phyloP scores from a whole-genome alignment of 768 basidiomycete genomes.

The Boletus rufocinnamomeus region DNA sequence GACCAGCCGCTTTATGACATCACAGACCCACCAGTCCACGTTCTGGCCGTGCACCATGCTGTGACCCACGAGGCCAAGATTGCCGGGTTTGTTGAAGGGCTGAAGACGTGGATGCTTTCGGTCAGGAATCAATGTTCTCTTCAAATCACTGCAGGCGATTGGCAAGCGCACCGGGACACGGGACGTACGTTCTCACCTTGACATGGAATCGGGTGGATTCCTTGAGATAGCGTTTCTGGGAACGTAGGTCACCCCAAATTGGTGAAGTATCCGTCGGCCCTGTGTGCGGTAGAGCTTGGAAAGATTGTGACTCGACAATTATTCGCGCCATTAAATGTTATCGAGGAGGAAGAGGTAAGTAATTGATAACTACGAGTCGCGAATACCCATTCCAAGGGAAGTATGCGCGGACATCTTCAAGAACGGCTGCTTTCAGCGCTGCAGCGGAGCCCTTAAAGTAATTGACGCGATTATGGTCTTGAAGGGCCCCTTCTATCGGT shows the following conservation, averaged over 20 bases:
- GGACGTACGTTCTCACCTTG: slow-evolving; percentile 40
- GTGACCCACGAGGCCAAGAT: neutral
- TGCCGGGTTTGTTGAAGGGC: neutral
- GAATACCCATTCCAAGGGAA: slow-evolving; percentile 64
- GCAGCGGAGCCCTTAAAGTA: slow-evolving; percentile 64
- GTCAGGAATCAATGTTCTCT: slow-evolving; percentile 27
- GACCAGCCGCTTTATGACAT: neutral
- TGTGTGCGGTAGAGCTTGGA: neutral
- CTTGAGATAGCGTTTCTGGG: slow-evolving; percentile 66
- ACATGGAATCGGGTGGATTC: slow-evolving; percentile 58
- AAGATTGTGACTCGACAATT: neutral
- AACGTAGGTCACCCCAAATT: slow-evolving; percentile 72
- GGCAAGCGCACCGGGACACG: neutral
- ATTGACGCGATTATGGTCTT: slow-evolving; percentile 63
- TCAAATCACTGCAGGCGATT: slow-evolving; percentile 31
- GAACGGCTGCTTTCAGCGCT: slow-evolving; percentile 56
- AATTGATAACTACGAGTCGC: neutral
- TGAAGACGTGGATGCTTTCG: neutral
- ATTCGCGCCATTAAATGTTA: slow-evolving; percentile 45
- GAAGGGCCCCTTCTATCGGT: slow-evolving; percentile 52
- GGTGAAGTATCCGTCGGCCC: slow-evolving; percentile 68
- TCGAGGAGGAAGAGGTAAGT: slow-evolving; percentile 40
- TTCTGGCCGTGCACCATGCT: slow-evolving; percentile 1
- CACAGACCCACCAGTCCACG: neutral
- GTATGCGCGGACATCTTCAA: slow-evolving; percentile 59